phyloP scores from a whole-genome alignment of 768 basidiomycete genomes.

The Sutorius australiensis region DNA sequence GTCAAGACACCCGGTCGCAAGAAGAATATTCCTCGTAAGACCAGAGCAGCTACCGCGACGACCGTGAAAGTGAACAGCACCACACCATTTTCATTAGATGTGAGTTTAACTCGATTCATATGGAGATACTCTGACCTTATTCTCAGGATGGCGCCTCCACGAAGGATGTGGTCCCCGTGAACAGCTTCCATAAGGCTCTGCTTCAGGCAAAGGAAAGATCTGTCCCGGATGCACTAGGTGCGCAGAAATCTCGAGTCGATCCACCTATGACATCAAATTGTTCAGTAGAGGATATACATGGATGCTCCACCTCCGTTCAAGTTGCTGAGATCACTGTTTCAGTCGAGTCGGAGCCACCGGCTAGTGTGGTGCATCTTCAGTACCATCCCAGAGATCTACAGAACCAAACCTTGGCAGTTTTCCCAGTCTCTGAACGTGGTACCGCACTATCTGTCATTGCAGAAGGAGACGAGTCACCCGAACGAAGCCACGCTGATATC shows the following conservation, averaged over 20 bases:
- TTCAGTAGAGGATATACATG: background rate
- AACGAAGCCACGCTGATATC: conserved; percentile 28
- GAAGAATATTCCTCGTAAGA: conserved; percentile 50
- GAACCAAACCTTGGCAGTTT: conserved; percentile 1
- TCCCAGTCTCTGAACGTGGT: conserved; percentile 24
- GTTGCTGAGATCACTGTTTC: conserved; percentile 5
- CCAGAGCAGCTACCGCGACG: conserved; percentile 39
- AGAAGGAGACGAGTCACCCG: conserved; percentile 63
- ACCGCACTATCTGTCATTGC: conserved; percentile 65
- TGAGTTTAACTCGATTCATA: conserved; percentile 22
- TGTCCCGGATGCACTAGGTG: background rate
- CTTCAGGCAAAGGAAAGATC: conserved; percentile 31
- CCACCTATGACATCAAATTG: background rate
- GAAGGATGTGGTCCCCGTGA: conserved; percentile 43
- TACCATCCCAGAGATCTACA: background rate
- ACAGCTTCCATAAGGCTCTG: conserved; percentile 46
- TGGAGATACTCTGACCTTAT: conserved; percentile 9
- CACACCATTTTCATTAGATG: conserved; percentile 44
- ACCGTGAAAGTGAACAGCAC: conserved; percentile 45
- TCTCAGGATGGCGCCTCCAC: conserved; percentile 33
- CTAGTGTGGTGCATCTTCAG: background rate
- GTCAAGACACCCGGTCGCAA: conserved; percentile 82
- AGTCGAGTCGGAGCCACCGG: conserved; percentile 1
- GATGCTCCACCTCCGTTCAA: conserved; percentile 1
- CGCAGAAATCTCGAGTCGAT: background rate